Conservation (phyloP, 306 rosid species). For the Quercus aquifolioides region DNA sequence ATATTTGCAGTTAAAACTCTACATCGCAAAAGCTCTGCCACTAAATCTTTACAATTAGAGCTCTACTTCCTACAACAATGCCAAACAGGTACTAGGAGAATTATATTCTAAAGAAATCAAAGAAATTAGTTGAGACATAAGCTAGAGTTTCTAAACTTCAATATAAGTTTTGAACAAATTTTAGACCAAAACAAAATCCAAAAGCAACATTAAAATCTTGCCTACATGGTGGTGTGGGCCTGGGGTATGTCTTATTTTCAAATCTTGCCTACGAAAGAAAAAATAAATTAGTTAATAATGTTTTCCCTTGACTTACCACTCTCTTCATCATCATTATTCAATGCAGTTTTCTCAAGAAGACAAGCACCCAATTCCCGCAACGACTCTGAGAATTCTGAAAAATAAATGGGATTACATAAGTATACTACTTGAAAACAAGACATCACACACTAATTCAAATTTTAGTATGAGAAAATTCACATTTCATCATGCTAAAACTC, state of each 20-base stretch:
- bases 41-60: too few relatives aligned
- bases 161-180: not conserved
- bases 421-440: not conserved
- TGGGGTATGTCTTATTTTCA: not conserved
- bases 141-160: not conserved
- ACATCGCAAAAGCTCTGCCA: too few relatives aligned
- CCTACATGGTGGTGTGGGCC: not conserved
- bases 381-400: slow-evolving; percentile 84
- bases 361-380: slow-evolving; percentile 87
- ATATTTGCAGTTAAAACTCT: too few relatives aligned
- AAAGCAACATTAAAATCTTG: not conserved
- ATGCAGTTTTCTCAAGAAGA: slow-evolving; percentile 91
- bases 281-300: not conserved
- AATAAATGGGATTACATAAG: not conserved
- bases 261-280: not conserved
- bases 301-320: slow-evolving; percentile 51
- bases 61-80: too few relatives aligned
- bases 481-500: not conserved
- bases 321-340: slow-evolving; percentile 81
- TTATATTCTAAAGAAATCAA: not conserved
- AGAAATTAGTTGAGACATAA: not conserved
- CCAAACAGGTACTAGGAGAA: not conserved
- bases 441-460: not conserved
- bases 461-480: not conserved
- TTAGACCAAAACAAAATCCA: not conserved